These are phyloP conservation scores for Carnegiea gigantea DNA, from an alignment of 179 eudicot species.

Conservation along the genomic window DNA sequence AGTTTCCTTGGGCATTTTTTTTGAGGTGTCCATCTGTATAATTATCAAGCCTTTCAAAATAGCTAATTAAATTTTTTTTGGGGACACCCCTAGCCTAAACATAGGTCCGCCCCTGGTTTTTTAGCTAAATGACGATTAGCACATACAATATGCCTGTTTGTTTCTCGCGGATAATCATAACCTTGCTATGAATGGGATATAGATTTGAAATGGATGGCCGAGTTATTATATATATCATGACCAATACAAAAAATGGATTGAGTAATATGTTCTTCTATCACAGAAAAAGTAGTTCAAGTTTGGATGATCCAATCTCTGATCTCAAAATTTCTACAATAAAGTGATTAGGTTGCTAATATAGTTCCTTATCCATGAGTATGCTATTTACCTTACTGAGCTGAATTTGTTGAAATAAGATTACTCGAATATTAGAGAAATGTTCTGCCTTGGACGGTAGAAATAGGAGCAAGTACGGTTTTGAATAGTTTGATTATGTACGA, in stretches of 20 bases:
- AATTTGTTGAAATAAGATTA: no score
- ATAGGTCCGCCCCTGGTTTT: no score
- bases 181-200: neutral
- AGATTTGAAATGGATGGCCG: neutral
- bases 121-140: neutral
- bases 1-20: no score
- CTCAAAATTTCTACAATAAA: neutral
- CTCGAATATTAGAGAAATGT: no score
- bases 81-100: no score
- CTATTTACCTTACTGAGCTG: neutral
- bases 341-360: neutral
- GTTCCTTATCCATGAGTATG: neutral
- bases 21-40: no score
- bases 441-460: no score
- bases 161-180: neutral
- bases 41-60: no score
- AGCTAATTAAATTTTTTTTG: no score
- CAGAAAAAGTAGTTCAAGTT: neutral
- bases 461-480: no score
- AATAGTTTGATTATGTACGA: no score
- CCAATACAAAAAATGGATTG: neutral
- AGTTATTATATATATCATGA: neutral
- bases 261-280: neutral
- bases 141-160: neutral
- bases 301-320: neutral